Base-by-base conservation (phyloP, 169 alveolate species). In the Plasmodium vinckei region DNA sequence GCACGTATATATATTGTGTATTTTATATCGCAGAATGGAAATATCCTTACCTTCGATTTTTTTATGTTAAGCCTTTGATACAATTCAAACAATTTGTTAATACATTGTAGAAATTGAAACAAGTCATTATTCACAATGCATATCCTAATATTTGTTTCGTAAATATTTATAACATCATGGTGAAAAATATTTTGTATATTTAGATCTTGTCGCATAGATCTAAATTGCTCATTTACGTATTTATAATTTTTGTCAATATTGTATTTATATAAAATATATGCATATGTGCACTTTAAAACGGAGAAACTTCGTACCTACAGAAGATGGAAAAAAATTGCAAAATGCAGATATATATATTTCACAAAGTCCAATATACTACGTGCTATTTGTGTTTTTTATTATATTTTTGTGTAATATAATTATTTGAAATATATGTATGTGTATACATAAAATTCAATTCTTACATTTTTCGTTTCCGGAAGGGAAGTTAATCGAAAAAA, bases 61-160 rank as follows among this genome's bases (percentile, higher is more conserved):
- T 79, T 96, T 60, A 94, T 87, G 51, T 92, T 47, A 5, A 95
- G 96, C 60, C 86, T 71, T 25, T 91, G 87, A 54, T 95, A 95
- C 39, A 97, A 88, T 60, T 97, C 96, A 53, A 88, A 92, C 21
- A 98, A 95, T 75, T 97, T 97, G 51, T 98, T 97, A 73, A 97
- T 98, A 84, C 99, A 98, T 84, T 97, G 98, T 87, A 97, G 96
- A 69, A 97, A 98, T 72, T 98, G 98, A 63, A 96, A 98, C 44
- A 98, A 87, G 92, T 98, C 99, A 21, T 95, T 95, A 65, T 95
- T 92, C 72, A 96, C 97, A 67, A 98, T 87, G 9, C 99, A 98
- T n/a, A 97, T 87, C 19, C 99, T 91, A 4, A 99, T 99, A 70
- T 97, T 97, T 15, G 97, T 94, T 87, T 98, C 98, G 73, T 98